These are phyloP conservation scores for Picochlorum sp. DNA, from an alignment of 139 green algal species.

Conservation along the genomic window DNA sequence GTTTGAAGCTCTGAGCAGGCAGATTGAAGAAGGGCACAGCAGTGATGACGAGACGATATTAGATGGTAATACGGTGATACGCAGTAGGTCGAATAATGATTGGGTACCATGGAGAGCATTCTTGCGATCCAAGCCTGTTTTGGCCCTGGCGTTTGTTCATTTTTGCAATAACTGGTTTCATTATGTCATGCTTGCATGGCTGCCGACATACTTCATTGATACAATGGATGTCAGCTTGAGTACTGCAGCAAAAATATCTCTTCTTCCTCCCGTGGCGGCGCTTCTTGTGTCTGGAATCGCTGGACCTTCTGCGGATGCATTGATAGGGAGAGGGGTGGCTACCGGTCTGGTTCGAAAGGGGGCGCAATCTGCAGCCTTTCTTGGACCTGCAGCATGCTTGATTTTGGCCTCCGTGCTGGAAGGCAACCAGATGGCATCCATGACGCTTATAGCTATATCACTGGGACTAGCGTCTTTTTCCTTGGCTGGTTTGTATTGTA, in stretches of 20 bases:
- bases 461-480: slow-evolving; percentile 70
- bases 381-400: slow-evolving; percentile 74
- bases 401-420: slow-evolving; percentile 25
- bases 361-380: slow-evolving; percentile 74
- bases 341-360: slow-evolving; percentile 70
- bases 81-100: background rate
- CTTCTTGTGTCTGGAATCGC: slow-evolving; percentile 35
- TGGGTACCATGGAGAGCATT: slow-evolving; percentile 79
- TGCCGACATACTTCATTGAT: slow-evolving; percentile 91
- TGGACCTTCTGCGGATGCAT: slow-evolving; percentile 57
- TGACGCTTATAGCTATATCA: slow-evolving; percentile 52
- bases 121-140: slow-evolving; percentile 51
- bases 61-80: background rate
- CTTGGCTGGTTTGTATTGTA: slow-evolving; percentile 92
- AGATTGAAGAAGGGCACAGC: background rate
- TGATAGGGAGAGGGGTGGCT: slow-evolving; percentile 54
- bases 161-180: slow-evolving; percentile 97
- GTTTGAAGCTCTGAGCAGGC: slow-evolving; percentile 5
- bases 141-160: slow-evolving; percentile 81
- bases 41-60: background rate
- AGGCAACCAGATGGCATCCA: background rate
- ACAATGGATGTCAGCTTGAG: slow-evolving; percentile 67
- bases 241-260: slow-evolving; percentile 52
- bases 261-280: slow-evolving; percentile 73
- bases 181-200: slow-evolving; percentile 93